Conservation (phyloP, 1,139 yeast species). For the Groenewaldozyma auringiensis region DNA sequence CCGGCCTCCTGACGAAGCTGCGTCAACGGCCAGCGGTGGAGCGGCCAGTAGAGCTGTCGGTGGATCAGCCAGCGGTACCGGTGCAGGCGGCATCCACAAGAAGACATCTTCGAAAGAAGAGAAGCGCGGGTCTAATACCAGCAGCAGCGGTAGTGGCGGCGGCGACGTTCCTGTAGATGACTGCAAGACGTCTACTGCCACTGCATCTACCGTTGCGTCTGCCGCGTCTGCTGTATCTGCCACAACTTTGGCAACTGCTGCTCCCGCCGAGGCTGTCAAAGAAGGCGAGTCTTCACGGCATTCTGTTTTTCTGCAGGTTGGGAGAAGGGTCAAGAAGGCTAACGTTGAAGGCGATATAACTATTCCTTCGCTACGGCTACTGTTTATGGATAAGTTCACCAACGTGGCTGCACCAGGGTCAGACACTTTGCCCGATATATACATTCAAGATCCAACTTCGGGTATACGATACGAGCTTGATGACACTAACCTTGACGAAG, state of each 20-base stretch:
- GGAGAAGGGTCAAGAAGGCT: conserved; percentile 57
- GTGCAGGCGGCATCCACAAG: not conserved
- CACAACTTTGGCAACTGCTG: not conserved
- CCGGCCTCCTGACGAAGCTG: not conserved
- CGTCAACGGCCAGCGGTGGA: not conserved
- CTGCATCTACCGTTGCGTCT: not conserved
- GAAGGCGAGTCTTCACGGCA: not conserved
- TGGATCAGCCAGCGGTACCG: not conserved
- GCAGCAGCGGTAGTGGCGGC: not conserved
- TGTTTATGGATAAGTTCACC: conserved; percentile 72
- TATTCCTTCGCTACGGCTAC: conserved; percentile 56
- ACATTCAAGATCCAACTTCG: conserved; percentile 54
- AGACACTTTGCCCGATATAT: conserved; percentile 71
- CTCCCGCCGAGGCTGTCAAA: conserved; percentile 9
- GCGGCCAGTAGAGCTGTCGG: not conserved
- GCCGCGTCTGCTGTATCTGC: not conserved
- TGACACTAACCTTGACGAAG: conserved; percentile 52
- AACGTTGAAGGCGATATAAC: conserved; percentile 43
- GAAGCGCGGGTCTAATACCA: not conserved
- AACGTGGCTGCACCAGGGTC: conserved; percentile 56
- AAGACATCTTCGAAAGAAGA: not conserved
- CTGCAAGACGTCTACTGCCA: not conserved
- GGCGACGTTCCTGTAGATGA: not conserved
- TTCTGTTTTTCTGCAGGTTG: conserved; percentile 48
- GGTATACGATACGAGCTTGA: conserved; percentile 75